Conservation (phyloP, 2,329 filamentous ascomycete genomes). For the Colletotrichum liriopes region DNA sequence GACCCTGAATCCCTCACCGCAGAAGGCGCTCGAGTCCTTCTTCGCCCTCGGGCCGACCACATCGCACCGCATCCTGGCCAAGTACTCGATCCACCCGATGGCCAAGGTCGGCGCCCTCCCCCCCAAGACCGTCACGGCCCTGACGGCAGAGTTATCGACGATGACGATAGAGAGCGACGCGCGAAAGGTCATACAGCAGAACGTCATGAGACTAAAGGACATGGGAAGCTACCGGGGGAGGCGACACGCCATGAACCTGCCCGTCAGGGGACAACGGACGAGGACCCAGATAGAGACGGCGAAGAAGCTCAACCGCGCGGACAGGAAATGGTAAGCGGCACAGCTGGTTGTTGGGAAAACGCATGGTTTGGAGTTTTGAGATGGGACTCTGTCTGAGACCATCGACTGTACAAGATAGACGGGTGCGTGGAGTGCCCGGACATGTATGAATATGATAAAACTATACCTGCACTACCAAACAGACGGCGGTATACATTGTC, state of each 20-base stretch:
- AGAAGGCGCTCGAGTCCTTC: slow-evolving; percentile 86
- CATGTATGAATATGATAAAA: slow-evolving; percentile 41
- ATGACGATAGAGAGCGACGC: slow-evolving; percentile 97
- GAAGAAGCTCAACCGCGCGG: slow-evolving; percentile 73
- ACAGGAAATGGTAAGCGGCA: slow-evolving; percentile 58
- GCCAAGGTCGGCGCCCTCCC: slow-evolving; percentile 83
- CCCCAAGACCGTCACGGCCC: slow-evolving; percentile 82
- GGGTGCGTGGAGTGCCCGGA: slow-evolving; percentile 16
- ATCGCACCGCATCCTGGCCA: slow-evolving; percentile 85
- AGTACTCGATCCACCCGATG: slow-evolving; percentile 88
- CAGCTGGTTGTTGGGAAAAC: not conserved
- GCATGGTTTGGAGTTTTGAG: slow-evolving; percentile 14
- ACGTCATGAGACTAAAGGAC: slow-evolving; percentile 88
- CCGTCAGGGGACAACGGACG: slow-evolving; percentile 91
- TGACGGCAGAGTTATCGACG: slow-evolving; percentile 87
- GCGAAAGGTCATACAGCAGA: slow-evolving; percentile 82
- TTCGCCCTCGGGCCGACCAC: slow-evolving; percentile 84
- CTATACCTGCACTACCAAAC: slow-evolving; percentile 34
- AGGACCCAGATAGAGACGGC: slow-evolving; percentile 78
- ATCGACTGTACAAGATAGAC: slow-evolving; percentile 48
- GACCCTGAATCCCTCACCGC: slow-evolving; percentile 22
- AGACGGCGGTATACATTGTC: not conserved
- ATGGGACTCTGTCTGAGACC: slow-evolving; percentile 8
- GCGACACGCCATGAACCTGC: slow-evolving; percentile 92
- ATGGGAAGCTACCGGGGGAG: slow-evolving; percentile 92